Evolutionary conservation across 2,329 filamentous ascomycete species (phyloP), one percentile per base, ranked within the genome.

Genomic region (Aspergillus sp.): DNA sequence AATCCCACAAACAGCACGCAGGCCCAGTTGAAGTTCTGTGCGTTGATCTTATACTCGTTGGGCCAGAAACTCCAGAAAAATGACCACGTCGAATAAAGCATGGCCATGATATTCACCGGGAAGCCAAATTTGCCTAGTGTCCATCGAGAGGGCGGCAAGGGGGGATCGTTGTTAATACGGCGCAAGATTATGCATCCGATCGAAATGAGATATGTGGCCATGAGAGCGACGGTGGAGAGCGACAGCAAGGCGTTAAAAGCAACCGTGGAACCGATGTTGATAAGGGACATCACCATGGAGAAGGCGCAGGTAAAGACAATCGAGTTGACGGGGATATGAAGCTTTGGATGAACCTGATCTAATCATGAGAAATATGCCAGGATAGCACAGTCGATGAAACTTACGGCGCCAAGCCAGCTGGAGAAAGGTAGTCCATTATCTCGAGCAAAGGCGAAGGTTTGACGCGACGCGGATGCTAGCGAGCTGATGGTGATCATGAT

Each of bases 191-290:
- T 67, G 57, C 77, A 81, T 14, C 72, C 69, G 56, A 82, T 79
- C 18, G 79, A 80, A 42, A 82, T 75, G 54, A 81, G 75, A 63
- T 84, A 84, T 5, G 80, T 82, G 39, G 75, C 78, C 52, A 84
- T 75, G 31, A 84, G 71, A 0, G 80, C 77, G 11, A 75, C 77
- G 22, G 79, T 73, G 24, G 77, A 77, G 1, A 85, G 73, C 2
- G 81, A 83, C 18, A 80, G 76, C 58, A 85, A 80, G 54, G 79
- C 81, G 65, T 83, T 81, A 67, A 84, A 82, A 4, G 82, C 83
- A 16, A 78, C 76, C 3, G 74, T 64, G 12, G 79, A 82, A 16
- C 80, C 81, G 49, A 85, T 80, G 65, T 83, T 83, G 70, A 84
- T 83, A 12, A 82, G 69, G 3, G 77, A 76, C 16, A 83, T 69